phyloP scores from a whole-genome alignment of 305 asterid genomes.

The Coffea humblotiana region DNA sequence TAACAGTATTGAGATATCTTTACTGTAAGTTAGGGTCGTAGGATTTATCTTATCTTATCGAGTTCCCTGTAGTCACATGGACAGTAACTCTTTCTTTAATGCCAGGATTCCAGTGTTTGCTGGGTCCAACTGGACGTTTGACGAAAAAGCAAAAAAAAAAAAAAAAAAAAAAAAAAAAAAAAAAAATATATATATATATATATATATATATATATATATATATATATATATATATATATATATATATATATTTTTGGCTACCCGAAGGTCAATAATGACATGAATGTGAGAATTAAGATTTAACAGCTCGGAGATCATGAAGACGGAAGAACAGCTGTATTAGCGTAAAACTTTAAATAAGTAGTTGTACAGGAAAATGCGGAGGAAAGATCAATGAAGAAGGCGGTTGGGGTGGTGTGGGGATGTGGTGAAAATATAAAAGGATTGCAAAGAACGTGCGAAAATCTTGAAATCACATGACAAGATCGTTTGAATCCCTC shows the following conservation, averaged over 20 bases:
- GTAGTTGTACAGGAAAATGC: background rate
- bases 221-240: no score
- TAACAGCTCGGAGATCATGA: background rate
- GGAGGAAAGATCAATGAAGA: background rate
- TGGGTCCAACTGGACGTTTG: background rate
- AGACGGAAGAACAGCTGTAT: background rate
- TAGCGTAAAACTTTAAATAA: background rate
- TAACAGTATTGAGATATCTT: no score
- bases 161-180: no score
- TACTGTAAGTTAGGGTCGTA: no score
- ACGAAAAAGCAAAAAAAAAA: background rate
- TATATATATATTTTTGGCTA: background rate
- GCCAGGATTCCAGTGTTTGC: background rate
- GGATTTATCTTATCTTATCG: no score
- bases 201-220: no score
- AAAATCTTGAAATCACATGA: constrained; percentile 27
- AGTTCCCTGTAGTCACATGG: no score
- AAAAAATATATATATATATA: no score
- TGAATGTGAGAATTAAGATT: background rate
- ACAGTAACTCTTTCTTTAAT: background rate
- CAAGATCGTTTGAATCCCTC: background rate
- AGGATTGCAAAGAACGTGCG: constrained; percentile 10
- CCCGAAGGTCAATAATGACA: background rate
- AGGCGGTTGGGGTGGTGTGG: constrained; percentile 11
- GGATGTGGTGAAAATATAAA: no score